Evolutionary conservation across 148 eudicot species (phyloP).

Genomic region (Drosera capensis): DNA sequence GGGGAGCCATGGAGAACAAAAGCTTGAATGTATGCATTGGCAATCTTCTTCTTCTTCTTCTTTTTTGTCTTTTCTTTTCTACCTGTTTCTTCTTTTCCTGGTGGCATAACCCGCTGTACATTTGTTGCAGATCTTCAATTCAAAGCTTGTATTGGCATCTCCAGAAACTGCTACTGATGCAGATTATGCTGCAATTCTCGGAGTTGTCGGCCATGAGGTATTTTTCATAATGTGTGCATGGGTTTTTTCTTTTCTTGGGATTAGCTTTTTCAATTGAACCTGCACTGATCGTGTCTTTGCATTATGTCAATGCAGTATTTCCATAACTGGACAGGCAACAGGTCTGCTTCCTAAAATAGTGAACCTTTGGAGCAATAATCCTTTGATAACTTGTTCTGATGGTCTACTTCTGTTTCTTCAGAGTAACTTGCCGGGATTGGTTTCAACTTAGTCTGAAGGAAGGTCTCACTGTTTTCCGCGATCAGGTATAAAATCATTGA

Average conservation of each 20-base stretch:
- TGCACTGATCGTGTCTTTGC: conserved; percentile 13
- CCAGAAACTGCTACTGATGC: conserved; percentile 96
- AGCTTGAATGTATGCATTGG: conserved; percentile 66
- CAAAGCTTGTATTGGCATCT: conserved; percentile 97
- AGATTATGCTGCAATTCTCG: conserved; percentile 94
- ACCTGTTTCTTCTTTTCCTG: conserved; percentile 4
- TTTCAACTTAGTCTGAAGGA: conserved; percentile 98
- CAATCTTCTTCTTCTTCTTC: conserved; percentile 4
- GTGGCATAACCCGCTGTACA: too few species aligned
- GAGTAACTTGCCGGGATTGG: conserved; percentile 99
- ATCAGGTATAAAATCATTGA: conserved; percentile 42
- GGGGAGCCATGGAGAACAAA: conserved; percentile 99
- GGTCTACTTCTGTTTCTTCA: conserved; percentile 8
- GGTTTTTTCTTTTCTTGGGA: not conserved
- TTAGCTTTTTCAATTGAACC: not conserved
- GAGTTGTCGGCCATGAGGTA: conserved; percentile 99
- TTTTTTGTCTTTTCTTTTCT: conserved; percentile 1
- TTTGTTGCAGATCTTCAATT: conserved; percentile 94
- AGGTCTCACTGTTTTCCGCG: conserved; percentile 99
- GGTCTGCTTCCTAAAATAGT: conserved; percentile 33
- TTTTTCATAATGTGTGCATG: conserved; percentile 6
- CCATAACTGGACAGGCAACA: conserved; percentile 99
- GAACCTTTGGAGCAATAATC: not conserved
- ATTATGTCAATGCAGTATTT: conserved; percentile 55
- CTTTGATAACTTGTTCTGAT: not conserved